A percentile compares a stretch with the other conserved stretches of the same genome.
Evolutionary conservation across 345 rosid species (phyloP).

Genomic region (Geranium brycei): DNA sequence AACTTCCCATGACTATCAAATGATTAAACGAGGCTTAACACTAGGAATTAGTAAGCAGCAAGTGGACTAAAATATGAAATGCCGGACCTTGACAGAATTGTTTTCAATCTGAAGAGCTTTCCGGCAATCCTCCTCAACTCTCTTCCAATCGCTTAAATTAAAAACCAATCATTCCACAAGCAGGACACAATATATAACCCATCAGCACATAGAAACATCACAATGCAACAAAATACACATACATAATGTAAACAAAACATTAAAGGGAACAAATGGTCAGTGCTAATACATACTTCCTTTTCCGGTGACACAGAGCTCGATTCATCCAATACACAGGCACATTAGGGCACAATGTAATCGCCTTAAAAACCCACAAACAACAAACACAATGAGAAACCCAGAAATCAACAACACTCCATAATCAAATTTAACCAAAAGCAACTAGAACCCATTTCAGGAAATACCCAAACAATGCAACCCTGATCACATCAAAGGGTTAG

Average conservation of each 20-base stretch:
- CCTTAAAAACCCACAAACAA: constrained; percentile 25
- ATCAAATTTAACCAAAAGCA: too few relatives aligned
- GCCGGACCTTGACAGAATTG: constrained; percentile 45
- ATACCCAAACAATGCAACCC: too few relatives aligned
- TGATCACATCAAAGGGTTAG: too few relatives aligned
- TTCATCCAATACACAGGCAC: constrained; percentile 82
- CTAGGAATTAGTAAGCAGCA: background rate
- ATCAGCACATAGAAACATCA: too few relatives aligned
- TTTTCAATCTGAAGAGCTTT: constrained; percentile 62
- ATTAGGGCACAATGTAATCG: constrained; percentile 71
- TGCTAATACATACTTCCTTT: constrained; percentile 57
- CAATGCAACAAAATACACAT: too few relatives aligned
- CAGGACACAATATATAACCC: background rate
- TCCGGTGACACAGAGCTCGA: constrained; percentile 82
- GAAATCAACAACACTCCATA: too few relatives aligned
- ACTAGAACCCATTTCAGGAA: too few relatives aligned
- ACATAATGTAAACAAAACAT: background rate
- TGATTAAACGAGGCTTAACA: background rate
- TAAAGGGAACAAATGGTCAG: background rate
- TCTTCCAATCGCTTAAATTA: constrained; percentile 57
- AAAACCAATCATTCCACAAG: background rate
- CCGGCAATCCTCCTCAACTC: constrained; percentile 72
- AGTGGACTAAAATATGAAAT: too few relatives aligned
- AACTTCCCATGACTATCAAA: background rate
- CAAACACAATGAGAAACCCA: too few relatives aligned